Base-by-base conservation (phyloP, 805 yeast species). In the Candida ipomoeae region DNA sequence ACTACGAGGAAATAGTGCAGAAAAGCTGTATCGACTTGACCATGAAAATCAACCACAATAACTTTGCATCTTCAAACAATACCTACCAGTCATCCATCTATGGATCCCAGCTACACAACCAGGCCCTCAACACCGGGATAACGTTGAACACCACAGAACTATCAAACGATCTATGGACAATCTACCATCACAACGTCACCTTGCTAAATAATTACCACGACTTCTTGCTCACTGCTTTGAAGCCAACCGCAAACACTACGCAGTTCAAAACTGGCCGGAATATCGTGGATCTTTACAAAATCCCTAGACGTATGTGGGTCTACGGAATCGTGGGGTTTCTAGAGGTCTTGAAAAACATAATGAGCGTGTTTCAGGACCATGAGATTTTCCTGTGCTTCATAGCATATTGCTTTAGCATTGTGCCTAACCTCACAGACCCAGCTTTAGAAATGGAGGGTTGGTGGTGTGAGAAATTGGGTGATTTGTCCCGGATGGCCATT, bases 401-500 rank as follows among this genome's bases (percentile, higher is more conserved):
- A 31, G 76, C 86, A 0, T 83, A 85, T 63, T 85, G 89, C 31
- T 85, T 87, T 65, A 81, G 81, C 52, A 78, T 80, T 50, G 75
- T 80, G 38, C 69, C 79, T 17, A 79, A 77, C 54, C 63, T 81
- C 40, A 78, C 83, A 0, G 84, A 80, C 58, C 77, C 83, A 1
- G 69, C 73, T 5, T 64, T 79, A 36, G 83, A 80, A 52, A 79
- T 80, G 76, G 83, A 79, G 63, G 83, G 83, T 33, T 80, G 83
- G 79, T 89, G 96, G 96, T 78, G 83, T 29, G 96, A 89, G 65
- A 85, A 89, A 61, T 68, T 89, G 46, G 96, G 96, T 34, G 96
- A 89, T 63, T 70, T 89, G 55, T 84, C 92, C 34, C 71, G 96
- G 62, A 87, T 89, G 90, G 92, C 95, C 10, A 87, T 89, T 57